Base-by-base conservation (phyloP, 768 basidiomycete species). In the Pleurotus pulmonarius region DNA sequence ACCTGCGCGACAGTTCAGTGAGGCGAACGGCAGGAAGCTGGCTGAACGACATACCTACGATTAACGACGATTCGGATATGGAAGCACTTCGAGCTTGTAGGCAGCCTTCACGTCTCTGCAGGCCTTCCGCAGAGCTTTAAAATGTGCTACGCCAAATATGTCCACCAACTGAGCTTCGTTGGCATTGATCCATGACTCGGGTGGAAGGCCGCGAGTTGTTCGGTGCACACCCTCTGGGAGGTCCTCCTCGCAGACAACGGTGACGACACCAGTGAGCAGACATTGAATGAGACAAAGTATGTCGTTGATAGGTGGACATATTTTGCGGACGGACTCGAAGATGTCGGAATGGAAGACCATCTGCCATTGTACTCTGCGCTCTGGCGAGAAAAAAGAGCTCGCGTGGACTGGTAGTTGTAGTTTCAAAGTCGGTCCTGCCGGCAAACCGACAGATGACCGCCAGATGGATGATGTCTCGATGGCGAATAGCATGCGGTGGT, bases 321-420 rank as follows among this genome's bases (percentile, higher is more conserved):
- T 81, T 68, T 86, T 85, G 34, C 86, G 77, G 56, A 86, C 79
- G 25, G 83, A 85, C 64, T 86, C 85, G 70, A 88, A 88, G 49
- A 84, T 82, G 69, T 87, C 86, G 64, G 82, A 83, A 67, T 87
- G 90, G 67, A 93, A 93, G 63, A 91, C 88, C 90, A 92, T 91
- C 68, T 92, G 83, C 90, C 91, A 93, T 67, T 92, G 90, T 46
- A 92, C 81, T 58, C 88, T 83, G 62, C 90, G 76, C 67, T 92
- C 88, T 9, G 89, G 89, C 48, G 86, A 88, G 74, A 92, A 93
- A 72, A 93, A 92, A 22, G 90, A 90, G 40, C 85, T 86, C 39
- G 90, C 90, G 60, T 92, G 84, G 57, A 85, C 77, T 6, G 90
- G 90, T 37, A 92, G 79, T 65, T 88, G 85, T 5, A 92, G 75